Base-by-base conservation (phyloP, 306 rosid genomes). In the Albizia julibrissin region DNA sequence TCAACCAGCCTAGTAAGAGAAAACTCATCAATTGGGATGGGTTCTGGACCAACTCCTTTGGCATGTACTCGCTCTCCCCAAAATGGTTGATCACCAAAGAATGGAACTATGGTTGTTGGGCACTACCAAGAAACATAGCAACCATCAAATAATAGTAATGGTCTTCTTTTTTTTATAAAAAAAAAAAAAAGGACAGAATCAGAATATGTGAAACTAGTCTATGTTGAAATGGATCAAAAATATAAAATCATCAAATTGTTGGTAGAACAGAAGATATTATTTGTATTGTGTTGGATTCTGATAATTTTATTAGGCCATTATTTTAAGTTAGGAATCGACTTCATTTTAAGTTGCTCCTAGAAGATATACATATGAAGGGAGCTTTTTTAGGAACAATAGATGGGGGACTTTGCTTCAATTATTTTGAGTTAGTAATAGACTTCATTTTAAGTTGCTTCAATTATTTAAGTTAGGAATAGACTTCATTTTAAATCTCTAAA, bases 51-150 rank as follows among this genome's bases (percentile, higher is more conserved):
- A 46, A 96, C 97, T 87, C 95, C 94, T 90, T 97, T 90, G 47
- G 84, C 98, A 87, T 92, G 91, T 49, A 96, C 98, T 70, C 93
- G 93, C 21, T 96, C 97, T 65, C 99, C 99, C 99, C 99, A 96
- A 90, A 96, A 96, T 73, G 97, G 98, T 88, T 96, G 99, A 86
- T 96, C 99, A 40, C 98, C 99, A 18, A 94, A 96, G 88, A 96
- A 94, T 10, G 99, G 99, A 78, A 96, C 94, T 50, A 96, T 84
- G 5, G 98, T 84, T 16, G 99, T 96, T 29, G 99, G 99, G 80
- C 99, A 96, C 99, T 96, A 46, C 33, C 47, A 81, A 11, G 61
- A 80, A 83, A 84, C 40, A 75, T 42, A 62, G 43, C 56, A 42
- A 37, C 29, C 39, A 75, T 78, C 61, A 79, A 42, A 72, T 58